Percentiles rank a stretch among this genome's conserved stretches.
Evolutionary conservation across 352 stramenopile species (phyloP).

Genomic region (Globisporangium perplexum): DNA sequence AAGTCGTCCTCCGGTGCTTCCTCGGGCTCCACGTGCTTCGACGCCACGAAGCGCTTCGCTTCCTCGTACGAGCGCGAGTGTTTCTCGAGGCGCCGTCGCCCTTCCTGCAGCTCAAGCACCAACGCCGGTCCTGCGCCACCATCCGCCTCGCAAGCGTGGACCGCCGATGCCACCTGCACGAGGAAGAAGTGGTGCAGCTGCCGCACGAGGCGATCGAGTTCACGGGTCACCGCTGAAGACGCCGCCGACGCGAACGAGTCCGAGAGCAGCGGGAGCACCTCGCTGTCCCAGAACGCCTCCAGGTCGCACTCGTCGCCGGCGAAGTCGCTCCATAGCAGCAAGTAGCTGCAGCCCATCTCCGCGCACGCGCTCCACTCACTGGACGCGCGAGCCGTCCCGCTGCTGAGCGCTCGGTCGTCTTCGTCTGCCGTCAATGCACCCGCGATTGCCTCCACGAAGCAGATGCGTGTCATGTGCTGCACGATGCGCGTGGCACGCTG

Average conservation of each 20-base stretch:
- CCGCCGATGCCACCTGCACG: constrained; percentile 18
- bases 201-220: constrained; percentile 15
- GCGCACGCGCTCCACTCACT: constrained; percentile 17
- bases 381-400: background rate
- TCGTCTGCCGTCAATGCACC: background rate
- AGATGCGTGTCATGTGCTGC: constrained; percentile 33
- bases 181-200: constrained; percentile 45
- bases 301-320: constrained; percentile 20
- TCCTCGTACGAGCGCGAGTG: constrained; percentile 9
- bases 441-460: constrained; percentile 21
- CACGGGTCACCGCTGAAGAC: background rate
- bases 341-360: constrained; percentile 41
- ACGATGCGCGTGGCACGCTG: constrained; percentile 8
- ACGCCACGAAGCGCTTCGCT: constrained; percentile 8
- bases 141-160: background rate
- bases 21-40: constrained; percentile 8
- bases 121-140: background rate
- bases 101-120: background rate
- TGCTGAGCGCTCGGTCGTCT: background rate
- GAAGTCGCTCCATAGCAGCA: constrained; percentile 34
- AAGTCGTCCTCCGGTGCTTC: background rate
- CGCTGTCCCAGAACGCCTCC: constrained; percentile 30
- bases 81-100: constrained; percentile 1
- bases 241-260: background rate
- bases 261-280: constrained; percentile 21